These are phyloP conservation scores for Prunus campanulata DNA, from an alignment of 306 rosid species.

Conservation along the genomic window DNA sequence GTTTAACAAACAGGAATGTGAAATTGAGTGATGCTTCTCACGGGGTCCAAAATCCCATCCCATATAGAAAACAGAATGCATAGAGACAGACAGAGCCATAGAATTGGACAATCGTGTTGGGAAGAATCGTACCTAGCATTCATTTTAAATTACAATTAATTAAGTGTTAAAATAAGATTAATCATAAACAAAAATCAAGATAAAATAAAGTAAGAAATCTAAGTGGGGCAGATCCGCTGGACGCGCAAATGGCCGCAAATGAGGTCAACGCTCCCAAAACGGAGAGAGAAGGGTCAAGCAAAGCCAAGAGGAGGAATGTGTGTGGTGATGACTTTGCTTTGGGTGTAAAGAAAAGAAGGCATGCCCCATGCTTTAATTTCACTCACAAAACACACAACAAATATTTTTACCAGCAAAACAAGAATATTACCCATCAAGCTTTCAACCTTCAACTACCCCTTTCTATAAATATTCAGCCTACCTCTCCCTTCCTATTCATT, in stretches of 20 bases:
- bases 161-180: neutral
- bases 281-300: neutral
- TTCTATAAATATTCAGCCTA: neutral
- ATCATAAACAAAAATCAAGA: neutral
- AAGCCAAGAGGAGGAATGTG: neutral
- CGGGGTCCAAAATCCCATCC: neutral
- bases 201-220: neutral
- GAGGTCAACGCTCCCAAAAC: neutral
- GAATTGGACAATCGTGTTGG: neutral
- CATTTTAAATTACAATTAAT: neutral
- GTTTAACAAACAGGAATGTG: neutral
- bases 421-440: neutral
- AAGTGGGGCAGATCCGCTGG: neutral
- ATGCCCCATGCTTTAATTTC: slow-evolving; percentile 33
- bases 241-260: neutral
- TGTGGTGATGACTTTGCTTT: slow-evolving; percentile 23
- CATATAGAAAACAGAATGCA: neutral
- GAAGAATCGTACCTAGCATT: neutral
- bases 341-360: slow-evolving; percentile 23
- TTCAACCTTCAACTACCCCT: neutral
- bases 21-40: neutral
- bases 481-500: neutral
- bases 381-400: neutral
- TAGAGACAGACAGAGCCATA: neutral
- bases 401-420: neutral